Evolutionary conservation across 1,139 yeast genomes (phyloP).

Genomic region (Kodamaea anthophila): DNA sequence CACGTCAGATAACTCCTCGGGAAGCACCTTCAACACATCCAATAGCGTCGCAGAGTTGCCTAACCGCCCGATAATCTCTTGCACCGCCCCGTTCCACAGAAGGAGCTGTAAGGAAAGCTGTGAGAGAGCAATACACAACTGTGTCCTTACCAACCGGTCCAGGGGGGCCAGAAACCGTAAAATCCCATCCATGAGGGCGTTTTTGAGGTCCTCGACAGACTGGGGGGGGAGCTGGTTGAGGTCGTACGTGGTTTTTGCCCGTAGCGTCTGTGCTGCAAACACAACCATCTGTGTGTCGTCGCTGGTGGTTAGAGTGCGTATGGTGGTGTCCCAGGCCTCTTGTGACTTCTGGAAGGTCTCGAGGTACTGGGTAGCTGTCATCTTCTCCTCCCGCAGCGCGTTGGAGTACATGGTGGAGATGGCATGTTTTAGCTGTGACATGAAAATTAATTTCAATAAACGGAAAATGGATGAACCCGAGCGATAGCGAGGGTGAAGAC

Average conservation of each 20-base stretch:
- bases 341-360: constrained; percentile 78
- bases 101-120: constrained; percentile 74
- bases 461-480: too few species aligned
- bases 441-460: too few species aligned
- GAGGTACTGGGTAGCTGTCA: constrained; percentile 58
- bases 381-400: constrained; percentile 46
- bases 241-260: constrained; percentile 82
- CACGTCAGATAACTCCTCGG: constrained; percentile 82
- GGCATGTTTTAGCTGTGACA: constrained; percentile 38
- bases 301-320: too few species aligned
- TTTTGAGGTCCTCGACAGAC: constrained; percentile 50
- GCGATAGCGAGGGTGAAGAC: too few species aligned
- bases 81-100: constrained; percentile 66
- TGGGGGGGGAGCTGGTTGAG: constrained; percentile 63
- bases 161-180: constrained; percentile 31
- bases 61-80: constrained; percentile 55
- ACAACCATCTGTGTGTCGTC: constrained; percentile 48
- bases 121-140: constrained; percentile 73
- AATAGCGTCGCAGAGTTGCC: constrained; percentile 41
- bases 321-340: constrained; percentile 62
- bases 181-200: constrained; percentile 54
- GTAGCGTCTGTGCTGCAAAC: constrained; percentile 86
- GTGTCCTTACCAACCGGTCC: constrained; percentile 62
- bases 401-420: constrained; percentile 57
- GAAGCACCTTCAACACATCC: constrained; percentile 79